These are phyloP conservation scores for Calonectria pseudoturangicola DNA, from an alignment of 2,329 filamentous ascomycete genomes.

Conservation along the genomic window DNA sequence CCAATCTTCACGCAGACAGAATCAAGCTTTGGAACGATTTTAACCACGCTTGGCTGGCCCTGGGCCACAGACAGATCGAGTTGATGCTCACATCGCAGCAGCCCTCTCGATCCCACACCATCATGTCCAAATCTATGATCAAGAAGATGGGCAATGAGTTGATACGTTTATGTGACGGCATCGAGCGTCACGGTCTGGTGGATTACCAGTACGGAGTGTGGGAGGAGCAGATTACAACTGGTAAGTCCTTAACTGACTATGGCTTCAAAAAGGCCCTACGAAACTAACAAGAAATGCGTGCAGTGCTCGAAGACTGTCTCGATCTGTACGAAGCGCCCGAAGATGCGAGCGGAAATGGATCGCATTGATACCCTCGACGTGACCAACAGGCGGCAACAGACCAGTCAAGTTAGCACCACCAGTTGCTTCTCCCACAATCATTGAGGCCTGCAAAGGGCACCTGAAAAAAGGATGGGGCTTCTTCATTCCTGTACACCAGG, in stretches of 20 bases:
- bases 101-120: conserved; percentile 73
- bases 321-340: conserved; percentile 67
- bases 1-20: conserved; percentile 82
- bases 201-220: conserved; percentile 98
- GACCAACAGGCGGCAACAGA: conserved; percentile 12
- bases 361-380: conserved; percentile 44
- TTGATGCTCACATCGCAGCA: conserved; percentile 77
- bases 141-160: conserved; percentile 89
- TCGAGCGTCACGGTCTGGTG: conserved; percentile 94
- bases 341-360: conserved; percentile 57
- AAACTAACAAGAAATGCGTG: conserved; percentile 39
- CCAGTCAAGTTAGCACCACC: neutral
- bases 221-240: conserved; percentile 91
- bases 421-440: conserved; percentile 22
- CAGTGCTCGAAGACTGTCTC: conserved; percentile 64
- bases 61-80: conserved; percentile 90
- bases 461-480: conserved; percentile 21
- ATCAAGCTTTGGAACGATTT: conserved; percentile 95
- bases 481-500: conserved; percentile 38
- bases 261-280: conserved; percentile 25
- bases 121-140: conserved; percentile 82
- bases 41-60: conserved; percentile 91
- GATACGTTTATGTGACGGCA: conserved; percentile 86
- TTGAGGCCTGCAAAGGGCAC: conserved; percentile 19
- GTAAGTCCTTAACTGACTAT: conserved; percentile 72